A percentile compares a stretch with the other conserved stretches of the same genome.
Conservation (phyloP, 257 asterid genomes). For the Avicennia marina region DNA sequence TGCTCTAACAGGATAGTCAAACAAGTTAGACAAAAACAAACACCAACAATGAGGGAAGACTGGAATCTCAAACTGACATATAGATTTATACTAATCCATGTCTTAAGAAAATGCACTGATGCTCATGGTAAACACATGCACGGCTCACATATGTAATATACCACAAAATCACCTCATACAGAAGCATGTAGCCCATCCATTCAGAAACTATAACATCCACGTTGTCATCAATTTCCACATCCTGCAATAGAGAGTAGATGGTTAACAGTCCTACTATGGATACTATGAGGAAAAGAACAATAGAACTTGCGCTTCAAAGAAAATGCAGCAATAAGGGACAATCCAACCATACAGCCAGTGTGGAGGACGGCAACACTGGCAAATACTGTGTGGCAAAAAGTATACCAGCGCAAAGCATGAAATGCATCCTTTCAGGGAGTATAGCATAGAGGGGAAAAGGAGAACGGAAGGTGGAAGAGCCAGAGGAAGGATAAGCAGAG, state of each 20-base stretch:
- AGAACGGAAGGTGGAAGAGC: too few relatives aligned
- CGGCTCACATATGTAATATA: too few relatives aligned
- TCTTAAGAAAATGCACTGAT: neutral
- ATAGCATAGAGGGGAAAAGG: too few relatives aligned
- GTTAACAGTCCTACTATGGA: conserved; percentile 18
- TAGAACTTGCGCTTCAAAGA: neutral
- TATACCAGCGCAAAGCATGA: too few relatives aligned
- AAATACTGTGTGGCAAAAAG: too few relatives aligned
- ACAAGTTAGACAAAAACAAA: conserved; percentile 14
- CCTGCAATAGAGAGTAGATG: conserved; percentile 53
- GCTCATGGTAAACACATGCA: conserved; percentile 4
- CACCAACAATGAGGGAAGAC: conserved; percentile 8
- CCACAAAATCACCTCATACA: conserved; percentile 65
- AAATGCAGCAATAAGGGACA: neutral
- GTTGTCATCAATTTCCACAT: conserved; percentile 85
- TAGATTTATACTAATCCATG: too few relatives aligned
- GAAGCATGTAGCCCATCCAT: conserved; percentile 99
- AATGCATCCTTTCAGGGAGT: too few relatives aligned
- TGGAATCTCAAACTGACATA: conserved; percentile 17
- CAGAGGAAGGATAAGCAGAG: too few relatives aligned
- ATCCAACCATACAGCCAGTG: too few relatives aligned
- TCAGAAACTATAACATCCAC: conserved; percentile 98
- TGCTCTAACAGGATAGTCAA: conserved; percentile 59
- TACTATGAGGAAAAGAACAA: neutral
- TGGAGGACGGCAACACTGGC: too few relatives aligned